phyloP scores from a whole-genome alignment of 106 monocot genomes.

The Triglochin maritima region DNA sequence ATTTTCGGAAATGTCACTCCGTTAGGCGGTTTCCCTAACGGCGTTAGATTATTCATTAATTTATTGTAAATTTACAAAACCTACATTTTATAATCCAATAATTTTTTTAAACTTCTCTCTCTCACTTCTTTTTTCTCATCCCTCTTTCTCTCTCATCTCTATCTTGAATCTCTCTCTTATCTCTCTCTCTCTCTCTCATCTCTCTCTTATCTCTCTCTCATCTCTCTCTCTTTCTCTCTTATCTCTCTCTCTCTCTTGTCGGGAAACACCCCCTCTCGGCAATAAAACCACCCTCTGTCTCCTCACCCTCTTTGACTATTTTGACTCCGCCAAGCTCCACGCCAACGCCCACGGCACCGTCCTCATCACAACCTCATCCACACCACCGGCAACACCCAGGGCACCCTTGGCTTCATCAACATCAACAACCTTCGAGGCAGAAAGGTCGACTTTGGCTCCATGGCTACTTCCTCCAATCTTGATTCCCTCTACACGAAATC shows the following conservation, averaged over 20 bases:
- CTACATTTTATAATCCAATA: too few species aligned
- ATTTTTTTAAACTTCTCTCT: too few species aligned
- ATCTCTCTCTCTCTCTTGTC: conserved; percentile 8
- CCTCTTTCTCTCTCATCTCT: too few species aligned
- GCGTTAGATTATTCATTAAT: too few species aligned
- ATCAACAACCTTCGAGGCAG: conserved; percentile 77
- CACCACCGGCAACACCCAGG: conserved; percentile 64
- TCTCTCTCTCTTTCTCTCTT: too few species aligned
- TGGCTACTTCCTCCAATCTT: conserved; percentile 37
- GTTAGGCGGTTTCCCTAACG: too few species aligned
- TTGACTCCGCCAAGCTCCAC: conserved; percentile 13
- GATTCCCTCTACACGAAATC: conserved; percentile 57
- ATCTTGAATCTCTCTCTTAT: too few species aligned
- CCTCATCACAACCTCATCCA: conserved; percentile 71
- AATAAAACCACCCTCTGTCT: conserved; percentile 12
- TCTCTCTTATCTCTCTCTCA: too few species aligned
- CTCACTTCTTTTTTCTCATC: too few species aligned
- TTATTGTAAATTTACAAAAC: too few species aligned
- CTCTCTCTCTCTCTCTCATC: too few species aligned
- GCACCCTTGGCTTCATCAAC: conserved; percentile 78
- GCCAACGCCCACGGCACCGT: conserved; percentile 14
- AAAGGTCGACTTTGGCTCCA: conserved; percentile 55
- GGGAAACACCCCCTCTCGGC: conserved; percentile 15
- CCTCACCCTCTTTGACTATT: conserved; percentile 21
- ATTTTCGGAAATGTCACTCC: too few species aligned